Evolutionary conservation across 805 yeast species (phyloP), one percentile per base, ranked within the genome.

Genomic region (Clavispora santaluciae): DNA sequence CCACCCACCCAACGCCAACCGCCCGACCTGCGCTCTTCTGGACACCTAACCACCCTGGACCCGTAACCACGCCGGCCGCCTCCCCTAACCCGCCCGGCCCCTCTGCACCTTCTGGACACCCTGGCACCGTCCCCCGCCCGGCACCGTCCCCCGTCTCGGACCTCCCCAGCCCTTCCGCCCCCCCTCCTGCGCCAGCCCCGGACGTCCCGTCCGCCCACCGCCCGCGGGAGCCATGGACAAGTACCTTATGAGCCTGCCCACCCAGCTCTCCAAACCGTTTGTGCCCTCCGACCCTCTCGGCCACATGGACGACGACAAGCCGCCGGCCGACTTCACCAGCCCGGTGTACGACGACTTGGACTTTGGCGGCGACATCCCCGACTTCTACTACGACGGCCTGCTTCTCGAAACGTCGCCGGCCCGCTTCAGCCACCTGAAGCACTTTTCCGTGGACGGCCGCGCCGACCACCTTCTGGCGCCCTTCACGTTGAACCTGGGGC

Each of bases 221-320:
- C 21, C n/a, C n/a, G n/a, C n/a, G n/a, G 43, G 51, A 29, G 46
- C 38, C 44, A 66, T 66, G 72, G 72, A 66, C 36, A 63, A 64
- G 49, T 66, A 51, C 48, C 59, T 66, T 36, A 56, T 66, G 61
- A 64, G 70, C 51, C 63, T 68, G 28, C 72, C 71, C 21, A 56
- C 67, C 22, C 69, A 59, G 54, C 54, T 61, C 47, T 50, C 65
- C 16, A 68, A 64, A 46, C 61, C 60, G 17, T 59, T 60, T 36
- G 59, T 46, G 12, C 8, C 26, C 26, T 41, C 44, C 40, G 41
- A 38, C 38, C 22, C 34, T n/a, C 17, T 24, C 2, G 17, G 22
- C 38, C 17, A 22, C 20, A 35, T 33, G 43, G 39, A 24, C 36
- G 33, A 29, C 31, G 42, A 30, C n/a, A 21, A 33, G 17, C 18